Evolutionary conservation across 148 eudicot genomes (phyloP), one percentile per base, ranked within the genome.

Genomic region (Talinum fruticosum): DNA sequence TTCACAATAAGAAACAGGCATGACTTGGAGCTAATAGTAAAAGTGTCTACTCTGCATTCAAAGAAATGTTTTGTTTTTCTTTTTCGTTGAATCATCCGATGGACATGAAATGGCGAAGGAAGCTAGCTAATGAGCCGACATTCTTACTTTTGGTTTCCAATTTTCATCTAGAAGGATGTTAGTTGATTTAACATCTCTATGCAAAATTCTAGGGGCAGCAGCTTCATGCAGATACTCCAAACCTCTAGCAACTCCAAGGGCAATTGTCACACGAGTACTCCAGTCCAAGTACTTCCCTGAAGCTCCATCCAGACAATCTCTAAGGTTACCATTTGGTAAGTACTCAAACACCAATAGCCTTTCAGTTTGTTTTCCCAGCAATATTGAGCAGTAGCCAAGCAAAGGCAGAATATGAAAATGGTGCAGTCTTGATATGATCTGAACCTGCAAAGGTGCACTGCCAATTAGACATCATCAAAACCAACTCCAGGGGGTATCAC

Each of bases 161-260:
- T 86, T 89, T 78, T 89, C 96, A 79, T 95, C 97, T 72, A 95
- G 79, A 69, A 95, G 92, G 80, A 95, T 86, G 79, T 95, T 95
- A 7, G 91, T 87, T 57, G 99, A 95, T 83, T 95, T 95, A 75
- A 95, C 97, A 85, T 95, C 99, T 82, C 99, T 91, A 75, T 95
- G 99, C 86, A 95, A 85, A 54, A 95, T 95, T 85, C 90, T 87
- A 41, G 99, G 99, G 65, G 97, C 97, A 82, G 99, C 96, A 79
- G 96, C 92, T 82, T 92, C 99, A 86, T 95, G 99, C 78, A 95
- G 94, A 87, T 95, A 95, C 79, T 95, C 99, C 83, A 95, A 88
- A 69, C 99, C 99, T 79, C 89, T 91, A 69, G 99, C 99, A 85
- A 96, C 94, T 83, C 97, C 99, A 77, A 92, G 90, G 62, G 99